Conservation (phyloP, 1,284 basidiomycete genomes). For the Marasmius fiardii region DNA sequence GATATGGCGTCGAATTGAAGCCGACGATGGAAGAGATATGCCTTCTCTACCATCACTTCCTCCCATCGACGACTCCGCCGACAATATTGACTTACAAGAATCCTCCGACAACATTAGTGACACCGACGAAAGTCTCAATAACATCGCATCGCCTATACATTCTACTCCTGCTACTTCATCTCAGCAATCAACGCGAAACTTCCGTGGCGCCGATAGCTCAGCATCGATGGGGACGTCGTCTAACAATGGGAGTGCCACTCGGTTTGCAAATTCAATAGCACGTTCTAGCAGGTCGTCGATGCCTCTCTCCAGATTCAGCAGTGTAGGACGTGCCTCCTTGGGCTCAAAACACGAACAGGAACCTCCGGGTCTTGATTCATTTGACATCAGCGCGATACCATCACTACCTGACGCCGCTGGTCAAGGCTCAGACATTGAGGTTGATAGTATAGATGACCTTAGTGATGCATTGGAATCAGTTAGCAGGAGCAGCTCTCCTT, state of each 20-base stretch:
- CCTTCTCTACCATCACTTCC: constrained; percentile 76
- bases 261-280: constrained; percentile 69
- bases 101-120: constrained; percentile 27
- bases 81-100: constrained; percentile 24
- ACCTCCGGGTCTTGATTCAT: constrained; percentile 20
- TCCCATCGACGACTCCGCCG: constrained; percentile 57
- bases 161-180: constrained; percentile 59
- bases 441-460: constrained; percentile 38
- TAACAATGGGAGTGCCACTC: constrained; percentile 59
- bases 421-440: constrained; percentile 24
- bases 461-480: constrained; percentile 58
- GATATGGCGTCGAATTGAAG: constrained; percentile 76
- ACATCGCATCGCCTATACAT: constrained; percentile 46
- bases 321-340: constrained; percentile 10
- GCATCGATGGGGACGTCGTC: constrained; percentile 47
- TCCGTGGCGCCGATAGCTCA: constrained; percentile 24
- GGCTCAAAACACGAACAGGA: constrained; percentile 31
- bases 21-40: constrained; percentile 64
- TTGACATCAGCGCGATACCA: constrained; percentile 57
- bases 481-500: constrained; percentile 52
- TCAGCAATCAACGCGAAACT: constrained; percentile 28
- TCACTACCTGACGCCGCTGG: constrained; percentile 40
- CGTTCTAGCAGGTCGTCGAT: constrained; percentile 44
- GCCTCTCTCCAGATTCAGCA: constrained; percentile 22
- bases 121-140: constrained; percentile 27